phyloP scores from a whole-genome alignment of 2,329 filamentous ascomycete genomes.

The Volutella citrinella region DNA sequence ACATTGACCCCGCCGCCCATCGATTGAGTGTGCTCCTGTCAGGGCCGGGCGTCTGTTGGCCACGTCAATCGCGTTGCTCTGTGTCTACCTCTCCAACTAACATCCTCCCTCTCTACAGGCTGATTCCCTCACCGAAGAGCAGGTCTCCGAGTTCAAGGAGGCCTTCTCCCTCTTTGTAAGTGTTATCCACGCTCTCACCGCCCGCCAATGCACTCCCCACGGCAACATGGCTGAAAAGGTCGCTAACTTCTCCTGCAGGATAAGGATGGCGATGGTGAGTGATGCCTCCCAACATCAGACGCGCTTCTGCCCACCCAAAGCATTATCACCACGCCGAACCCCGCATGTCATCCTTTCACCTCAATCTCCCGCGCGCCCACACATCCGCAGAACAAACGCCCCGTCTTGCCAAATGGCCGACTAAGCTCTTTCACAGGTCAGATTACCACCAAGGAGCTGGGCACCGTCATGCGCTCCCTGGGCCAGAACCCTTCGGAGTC shows the following conservation, averaged over 20 bases:
- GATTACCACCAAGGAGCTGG: conserved; percentile 88
- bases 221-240: no score
- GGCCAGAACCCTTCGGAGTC: conserved; percentile 89
- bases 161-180: conserved; percentile 99
- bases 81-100: no score
- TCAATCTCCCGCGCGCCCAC: no score
- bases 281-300: conserved; percentile 15
- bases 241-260: conserved; percentile 53
- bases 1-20: conserved; percentile 23
- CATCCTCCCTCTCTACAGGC: conserved; percentile 55
- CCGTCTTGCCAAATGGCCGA: conserved; percentile 9
- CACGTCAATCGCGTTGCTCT: no score
- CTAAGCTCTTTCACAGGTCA: conserved; percentile 57
- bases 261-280: conserved; percentile 89
- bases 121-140: conserved; percentile 98
- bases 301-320: conserved; percentile 5
- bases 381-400: no score
- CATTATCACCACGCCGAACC: conserved; percentile 3
- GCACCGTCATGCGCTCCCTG: conserved; percentile 86
- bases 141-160: conserved; percentile 99
- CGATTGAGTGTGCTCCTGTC: conserved; percentile 28
- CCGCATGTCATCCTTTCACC: no score
- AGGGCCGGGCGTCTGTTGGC: no score
- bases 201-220: no score
- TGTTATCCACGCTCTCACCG: conserved; percentile 16